Base-by-base conservation (phyloP, 768 basidiomycete species). In the Phallus indusiatus region DNA sequence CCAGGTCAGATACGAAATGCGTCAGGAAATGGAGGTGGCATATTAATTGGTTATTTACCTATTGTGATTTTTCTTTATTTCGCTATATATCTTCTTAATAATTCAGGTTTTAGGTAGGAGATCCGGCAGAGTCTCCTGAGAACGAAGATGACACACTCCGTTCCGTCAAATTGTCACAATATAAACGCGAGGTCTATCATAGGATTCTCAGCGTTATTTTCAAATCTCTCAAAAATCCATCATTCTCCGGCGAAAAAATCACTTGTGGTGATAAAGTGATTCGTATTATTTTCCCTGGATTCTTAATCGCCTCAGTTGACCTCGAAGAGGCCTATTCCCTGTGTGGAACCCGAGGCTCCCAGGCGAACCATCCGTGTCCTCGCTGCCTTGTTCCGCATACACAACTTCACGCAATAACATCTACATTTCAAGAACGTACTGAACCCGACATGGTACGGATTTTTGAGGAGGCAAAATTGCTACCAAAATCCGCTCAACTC, bases 11-110 rank as follows among this genome's bases (percentile, higher is more conserved):
- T 72, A 20, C 54, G 67, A 18, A 72, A 72, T 60, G 69, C 63
- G 0, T 70, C 71, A 22, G 71, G 71, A 16, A 72, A 72, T 60
- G 71, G 71, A 11, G 71, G 71, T 11, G 69, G 71, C 12, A 53
- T 69, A 12, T 60, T 72, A 0, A 7, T 71, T 7, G 67, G 68
- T 10, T 70, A 68, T 53, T 68, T 71, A 65, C 65, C 65, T 9
- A 59, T 64, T 18, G 71, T 71, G 7, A 28, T 60, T 61, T 53
- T 28, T 2, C 2, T 28, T 28, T 28, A 3, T 28, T 28, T 28
- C 28, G 7, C 28, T 28, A 28, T n/a, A n/a, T n/a, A n/a, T n/a
- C n/a, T n/a, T n/a, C n/a, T 3, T 28, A 3, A 28, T 2, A 28
- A 7, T 28, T 28, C 46, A 71, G 66, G 60, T 66, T 35, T 53